These are phyloP conservation scores for Amphicarpaea edgeworthii DNA, from an alignment of 306 rosid genomes.

Conservation along the genomic window DNA sequence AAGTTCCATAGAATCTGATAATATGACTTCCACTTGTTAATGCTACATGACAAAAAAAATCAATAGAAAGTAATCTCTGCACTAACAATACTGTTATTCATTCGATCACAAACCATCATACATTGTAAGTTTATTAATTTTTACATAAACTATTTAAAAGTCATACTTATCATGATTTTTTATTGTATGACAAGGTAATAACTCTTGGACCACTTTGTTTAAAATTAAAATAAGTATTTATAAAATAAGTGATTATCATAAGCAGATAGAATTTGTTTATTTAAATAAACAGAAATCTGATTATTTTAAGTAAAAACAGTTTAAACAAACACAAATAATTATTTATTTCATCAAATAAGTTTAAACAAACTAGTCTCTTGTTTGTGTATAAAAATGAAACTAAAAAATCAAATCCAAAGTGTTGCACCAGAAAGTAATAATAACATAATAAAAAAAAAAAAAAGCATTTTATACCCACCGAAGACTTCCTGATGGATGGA, in stretches of 20 bases:
- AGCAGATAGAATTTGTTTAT: too few relatives aligned
- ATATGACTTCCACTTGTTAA: constrained; percentile 34
- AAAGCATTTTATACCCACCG: constrained; percentile 35
- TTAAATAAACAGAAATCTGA: too few relatives aligned
- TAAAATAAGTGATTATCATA: too few relatives aligned
- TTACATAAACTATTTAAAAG: not conserved
- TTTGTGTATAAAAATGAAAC: not conserved
- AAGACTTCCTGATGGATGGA: constrained; percentile 62
- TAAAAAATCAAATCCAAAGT: not conserved
- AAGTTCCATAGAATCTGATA: constrained; percentile 40
- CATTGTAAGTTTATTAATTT: not conserved
- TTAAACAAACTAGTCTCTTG: too few relatives aligned
- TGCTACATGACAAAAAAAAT: not conserved
- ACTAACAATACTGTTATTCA: not conserved
- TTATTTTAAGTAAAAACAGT: too few relatives aligned
- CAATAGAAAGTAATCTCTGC: not conserved
- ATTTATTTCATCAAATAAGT: too few relatives aligned
- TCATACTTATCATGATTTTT: not conserved
- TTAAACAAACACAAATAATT: too few relatives aligned
- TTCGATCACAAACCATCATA: not conserved
- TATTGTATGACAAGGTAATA: not conserved
- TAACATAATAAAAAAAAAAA: not conserved
- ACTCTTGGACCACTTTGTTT: too few relatives aligned
- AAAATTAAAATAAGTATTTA: too few relatives aligned
- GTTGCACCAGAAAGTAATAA: not conserved